Conservation (phyloP, 306 rosid genomes). For the Hippophae rhamnoides region DNA sequence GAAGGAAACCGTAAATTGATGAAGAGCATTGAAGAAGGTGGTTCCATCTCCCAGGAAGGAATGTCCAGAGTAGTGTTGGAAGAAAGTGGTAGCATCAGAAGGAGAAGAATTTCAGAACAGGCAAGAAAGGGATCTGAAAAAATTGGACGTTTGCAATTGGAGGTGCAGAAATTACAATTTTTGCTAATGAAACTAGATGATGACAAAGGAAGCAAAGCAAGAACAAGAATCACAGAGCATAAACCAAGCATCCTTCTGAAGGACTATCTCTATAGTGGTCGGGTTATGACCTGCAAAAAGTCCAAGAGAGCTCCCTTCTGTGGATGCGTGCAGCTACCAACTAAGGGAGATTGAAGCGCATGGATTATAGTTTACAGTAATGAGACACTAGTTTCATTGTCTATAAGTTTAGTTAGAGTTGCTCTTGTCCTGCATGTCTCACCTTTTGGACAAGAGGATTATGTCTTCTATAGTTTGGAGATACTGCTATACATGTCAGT, state of each 20-base stretch:
- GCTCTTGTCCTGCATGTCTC: slow-evolving; percentile 10
- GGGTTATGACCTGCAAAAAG: slow-evolving; percentile 32
- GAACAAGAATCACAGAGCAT: slow-evolving; percentile 40
- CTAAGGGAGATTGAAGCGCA: slow-evolving; percentile 48
- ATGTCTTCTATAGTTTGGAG: slow-evolving; percentile 31
- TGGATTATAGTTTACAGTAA: slow-evolving; percentile 25
- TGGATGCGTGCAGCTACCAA: slow-evolving; percentile 68
- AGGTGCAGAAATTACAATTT: slow-evolving; percentile 82
- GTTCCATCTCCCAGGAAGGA: slow-evolving; percentile 36
- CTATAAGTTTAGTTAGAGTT: slow-evolving; percentile 26
- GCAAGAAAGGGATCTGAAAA: slow-evolving; percentile 73
- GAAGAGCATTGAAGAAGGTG: slow-evolving; percentile 48
- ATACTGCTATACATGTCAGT: slow-evolving; percentile 47
- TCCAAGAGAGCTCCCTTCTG: slow-evolving; percentile 58
- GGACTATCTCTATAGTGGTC: slow-evolving; percentile 68
- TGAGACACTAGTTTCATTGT: slow-evolving; percentile 35
- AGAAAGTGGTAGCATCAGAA: slow-evolving; percentile 58
- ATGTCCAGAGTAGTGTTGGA: slow-evolving; percentile 25
- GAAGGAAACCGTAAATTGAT: slow-evolving; percentile 51
- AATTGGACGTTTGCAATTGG: slow-evolving; percentile 76
- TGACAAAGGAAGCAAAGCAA: slow-evolving; percentile 45
- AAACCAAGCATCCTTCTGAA: slow-evolving; percentile 56
- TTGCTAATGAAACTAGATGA: slow-evolving; percentile 68
- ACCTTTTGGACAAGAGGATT: slow-evolving; percentile 20
- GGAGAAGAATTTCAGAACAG: slow-evolving; percentile 58